Evolutionary conservation across 257 asterid species (phyloP).

Genomic region (Solanum gracilifrons): DNA sequence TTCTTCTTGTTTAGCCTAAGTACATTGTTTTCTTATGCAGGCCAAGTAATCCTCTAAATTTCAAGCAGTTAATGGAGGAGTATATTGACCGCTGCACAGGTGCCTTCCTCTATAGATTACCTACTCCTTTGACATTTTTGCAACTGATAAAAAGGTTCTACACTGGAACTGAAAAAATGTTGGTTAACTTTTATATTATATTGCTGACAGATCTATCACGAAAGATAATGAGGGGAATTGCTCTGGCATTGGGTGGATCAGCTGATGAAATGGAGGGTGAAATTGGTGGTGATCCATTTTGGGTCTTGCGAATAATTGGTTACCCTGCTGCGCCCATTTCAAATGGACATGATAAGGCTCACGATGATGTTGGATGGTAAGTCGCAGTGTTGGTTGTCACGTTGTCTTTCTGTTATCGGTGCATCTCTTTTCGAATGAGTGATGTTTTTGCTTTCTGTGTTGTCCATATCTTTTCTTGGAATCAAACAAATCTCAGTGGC

Average conservation of each 20-base stretch:
- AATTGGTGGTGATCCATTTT: constrained; percentile 87
- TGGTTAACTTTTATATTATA: neutral
- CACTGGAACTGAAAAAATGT: neutral
- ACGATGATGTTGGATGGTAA: constrained; percentile 69
- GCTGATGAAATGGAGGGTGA: constrained; percentile 53
- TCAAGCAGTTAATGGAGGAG: constrained; percentile 50
- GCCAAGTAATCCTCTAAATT: constrained; percentile 68
- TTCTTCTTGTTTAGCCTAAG: neutral
- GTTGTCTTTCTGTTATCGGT: neutral
- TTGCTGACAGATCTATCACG: constrained; percentile 54
- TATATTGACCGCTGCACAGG: constrained; percentile 79
- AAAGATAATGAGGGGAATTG: constrained; percentile 87
- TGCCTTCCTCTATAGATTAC: constrained; percentile 3
- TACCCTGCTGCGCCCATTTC: constrained; percentile 43
- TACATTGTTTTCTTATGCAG: constrained; percentile 21
- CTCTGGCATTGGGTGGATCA: constrained; percentile 52
- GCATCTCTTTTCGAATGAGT: constrained; percentile 4
- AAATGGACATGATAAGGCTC: constrained; percentile 25
- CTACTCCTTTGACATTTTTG: neutral
- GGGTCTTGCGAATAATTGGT: constrained; percentile 91
- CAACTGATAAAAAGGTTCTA: neutral
- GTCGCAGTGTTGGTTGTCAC: neutral
- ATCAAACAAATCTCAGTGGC: constrained; percentile 45
- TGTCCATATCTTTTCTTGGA: constrained; percentile 1
- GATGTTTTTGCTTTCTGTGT: constrained; percentile 11